These are phyloP conservation scores for Termitomyces sp. DNA, from an alignment of 768 basidiomycete species.

Conservation along the genomic window DNA sequence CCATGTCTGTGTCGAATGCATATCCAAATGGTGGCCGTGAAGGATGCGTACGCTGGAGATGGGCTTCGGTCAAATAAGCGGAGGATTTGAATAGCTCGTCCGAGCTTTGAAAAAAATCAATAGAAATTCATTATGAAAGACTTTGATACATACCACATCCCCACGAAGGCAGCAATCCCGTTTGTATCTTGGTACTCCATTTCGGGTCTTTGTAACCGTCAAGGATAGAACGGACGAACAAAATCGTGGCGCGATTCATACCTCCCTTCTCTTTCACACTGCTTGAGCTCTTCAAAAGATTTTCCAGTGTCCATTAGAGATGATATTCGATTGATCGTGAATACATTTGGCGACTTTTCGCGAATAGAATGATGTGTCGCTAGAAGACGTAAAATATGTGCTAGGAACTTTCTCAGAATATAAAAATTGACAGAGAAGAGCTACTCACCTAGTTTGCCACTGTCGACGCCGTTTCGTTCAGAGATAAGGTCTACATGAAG, in stretches of 20 bases:
- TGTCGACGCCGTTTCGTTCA: constrained; percentile 35
- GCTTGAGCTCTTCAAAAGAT: constrained; percentile 38
- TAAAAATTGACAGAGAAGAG: background rate
- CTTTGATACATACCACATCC: constrained; percentile 45
- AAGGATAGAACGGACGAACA: constrained; percentile 4
- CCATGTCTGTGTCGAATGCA: constrained; percentile 48
- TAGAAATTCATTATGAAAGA: background rate
- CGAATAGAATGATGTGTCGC: constrained; percentile 74
- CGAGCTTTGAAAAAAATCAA: constrained; percentile 34
- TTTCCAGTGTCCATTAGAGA: constrained; percentile 67
- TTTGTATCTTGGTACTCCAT: constrained; percentile 62
- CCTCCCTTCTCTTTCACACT: constrained; percentile 19
- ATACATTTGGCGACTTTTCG: constrained; percentile 66
- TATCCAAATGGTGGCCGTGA: constrained; percentile 65
- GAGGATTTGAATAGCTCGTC: constrained; percentile 77
- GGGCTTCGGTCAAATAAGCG: constrained; percentile 69
- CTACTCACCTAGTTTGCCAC: constrained; percentile 44
- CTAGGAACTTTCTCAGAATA: constrained; percentile 25
- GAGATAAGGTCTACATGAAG: constrained; percentile 45
- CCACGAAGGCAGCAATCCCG: constrained; percentile 67
- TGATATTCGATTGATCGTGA: constrained; percentile 65
- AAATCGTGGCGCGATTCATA: constrained; percentile 16
- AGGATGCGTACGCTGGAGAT: constrained; percentile 38
- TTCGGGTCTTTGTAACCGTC: constrained; percentile 37
- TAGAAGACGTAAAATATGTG: constrained; percentile 67